Base-by-base conservation (phyloP, 2,329 filamentous ascomycete species). In the Chaetomiaceae sp. region DNA sequence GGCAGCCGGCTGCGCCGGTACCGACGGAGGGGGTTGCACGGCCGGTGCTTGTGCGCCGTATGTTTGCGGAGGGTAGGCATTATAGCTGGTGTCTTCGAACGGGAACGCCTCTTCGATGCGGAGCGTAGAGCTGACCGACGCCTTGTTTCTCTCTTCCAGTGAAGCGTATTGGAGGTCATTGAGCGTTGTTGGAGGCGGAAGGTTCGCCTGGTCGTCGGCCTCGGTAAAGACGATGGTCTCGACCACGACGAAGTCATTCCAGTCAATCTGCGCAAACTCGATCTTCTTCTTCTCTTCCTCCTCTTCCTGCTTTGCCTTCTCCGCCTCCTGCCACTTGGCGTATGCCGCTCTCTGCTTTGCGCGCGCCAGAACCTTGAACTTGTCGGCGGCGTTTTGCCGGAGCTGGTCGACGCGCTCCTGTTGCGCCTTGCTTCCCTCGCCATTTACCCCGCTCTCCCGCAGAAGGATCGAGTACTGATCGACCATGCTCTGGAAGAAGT, bases 71-170 rank as follows among this genome's bases (percentile, higher is more conserved):
- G 67, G 67, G 52, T 77, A 75, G 34, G 75, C 75, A 58, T 79
- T 79, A 58, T 76, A 79, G 44, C 70, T 80, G 66, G 76, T 84
- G 55, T 84, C 82, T 40, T 89, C 88, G 46, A 85, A 87, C 3
- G 94, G 94, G 80, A 96, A 89, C 5, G 92, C 90, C 75, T 99
- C 94, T 70, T 99, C 94, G 58, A 99, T 90, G 53, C 92, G 86
- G 62, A 91, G 77, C 65, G 86, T 86, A 53, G 89, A 82, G 63
- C 83, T 84, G 58, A 96, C 85, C 33, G 90, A 95, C 66, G 94
- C 87, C 70, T 87, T 88, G 52, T 92, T 95, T 71, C 95, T 94
- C 70, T 97, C 90, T 66, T 99, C 94, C 16, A 99, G 79, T 8
- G 91, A 96, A 27, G 91, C 90, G 57, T 91, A 95, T 68, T 97